These are phyloP conservation scores for Solanum dulcamara DNA, from an alignment of 257 asterid species.

Conservation along the genomic window DNA sequence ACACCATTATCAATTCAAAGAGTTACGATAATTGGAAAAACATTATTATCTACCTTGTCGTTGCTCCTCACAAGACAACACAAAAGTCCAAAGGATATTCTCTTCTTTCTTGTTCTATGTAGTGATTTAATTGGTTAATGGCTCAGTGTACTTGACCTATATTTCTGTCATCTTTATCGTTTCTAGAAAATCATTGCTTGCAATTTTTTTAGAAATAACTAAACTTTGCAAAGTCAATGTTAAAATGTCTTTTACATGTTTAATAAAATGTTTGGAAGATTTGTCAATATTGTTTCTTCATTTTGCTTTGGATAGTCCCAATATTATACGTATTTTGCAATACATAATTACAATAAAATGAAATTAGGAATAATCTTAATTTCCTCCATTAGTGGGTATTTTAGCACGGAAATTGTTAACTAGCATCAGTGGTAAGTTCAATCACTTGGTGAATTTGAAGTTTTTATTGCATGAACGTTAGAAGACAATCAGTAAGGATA, in stretches of 20 bases:
- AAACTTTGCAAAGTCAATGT: not conserved
- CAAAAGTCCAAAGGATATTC: not conserved
- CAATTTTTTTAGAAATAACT: not conserved
- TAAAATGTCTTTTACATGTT: not conserved
- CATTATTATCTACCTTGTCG: no score
- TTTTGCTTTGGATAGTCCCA: not conserved
- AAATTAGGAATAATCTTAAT: not conserved
- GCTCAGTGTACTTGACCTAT: not conserved
- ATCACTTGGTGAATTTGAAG: not conserved
- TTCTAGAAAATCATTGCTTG: not conserved
- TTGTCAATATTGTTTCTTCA: not conserved
- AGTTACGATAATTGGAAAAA: not conserved
- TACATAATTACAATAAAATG: no score
- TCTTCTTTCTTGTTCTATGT: not conserved
- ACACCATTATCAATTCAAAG: no score
- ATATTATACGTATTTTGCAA: not conserved
- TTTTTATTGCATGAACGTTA: no score
- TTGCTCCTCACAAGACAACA: no score
- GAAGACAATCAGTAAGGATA: not conserved
- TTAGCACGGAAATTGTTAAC: not conserved
- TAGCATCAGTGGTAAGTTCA: not conserved
- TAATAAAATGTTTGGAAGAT: not conserved
- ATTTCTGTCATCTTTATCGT: not conserved
- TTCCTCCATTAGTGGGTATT: not conserved
- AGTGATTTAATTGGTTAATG: not conserved